Percentiles rank a stretch among this genome's conserved stretches.
phyloP scores from a whole-genome alignment of 1,139 yeast species.

The Hyphopichia pseudoburtonii region DNA sequence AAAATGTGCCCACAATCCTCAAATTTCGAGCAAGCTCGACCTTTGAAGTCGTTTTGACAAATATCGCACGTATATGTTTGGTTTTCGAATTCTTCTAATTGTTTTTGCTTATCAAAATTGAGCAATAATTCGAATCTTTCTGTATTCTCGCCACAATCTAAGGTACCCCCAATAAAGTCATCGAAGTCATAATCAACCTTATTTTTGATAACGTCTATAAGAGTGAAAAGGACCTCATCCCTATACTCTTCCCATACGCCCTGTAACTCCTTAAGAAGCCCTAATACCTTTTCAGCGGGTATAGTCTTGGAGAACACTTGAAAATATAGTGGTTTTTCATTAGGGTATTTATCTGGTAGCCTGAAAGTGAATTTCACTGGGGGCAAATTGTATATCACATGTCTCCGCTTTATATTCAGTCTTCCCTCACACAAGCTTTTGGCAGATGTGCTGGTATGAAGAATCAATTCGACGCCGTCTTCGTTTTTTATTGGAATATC shows the following conservation, averaged over 20 bases:
- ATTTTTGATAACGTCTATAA: conserved; percentile 45
- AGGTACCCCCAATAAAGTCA: conserved; percentile 6
- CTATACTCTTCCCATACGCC: conserved; percentile 37
- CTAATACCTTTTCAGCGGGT: conserved; percentile 10
- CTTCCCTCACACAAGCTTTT: neutral
- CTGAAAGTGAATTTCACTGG: conserved; percentile 26
- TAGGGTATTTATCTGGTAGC: conserved; percentile 29
- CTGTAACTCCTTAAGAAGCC: conserved; percentile 18
- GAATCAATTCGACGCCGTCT: conserved; percentile 11
- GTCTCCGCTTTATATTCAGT: neutral
- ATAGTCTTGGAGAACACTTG: conserved; percentile 21
- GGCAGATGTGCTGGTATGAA: conserved; percentile 5
- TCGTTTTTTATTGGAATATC: conserved; percentile 27
- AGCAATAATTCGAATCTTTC: conserved; percentile 15
- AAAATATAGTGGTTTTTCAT: conserved; percentile 28
- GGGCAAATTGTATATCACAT: conserved; percentile 25
- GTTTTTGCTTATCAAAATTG: conserved; percentile 17
- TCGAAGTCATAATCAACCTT: conserved; percentile 17
- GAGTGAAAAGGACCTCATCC: conserved; percentile 45
- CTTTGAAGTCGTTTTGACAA: conserved; percentile 55
- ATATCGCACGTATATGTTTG: conserved; percentile 56
- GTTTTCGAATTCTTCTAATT: conserved; percentile 30
- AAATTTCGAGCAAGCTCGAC: conserved; percentile 42
- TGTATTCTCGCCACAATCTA: conserved; percentile 12
- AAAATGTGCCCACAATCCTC: conserved; percentile 52